Evolutionary conservation across 1,284 basidiomycete genomes (phyloP).

Genomic region (Phaffia rhodozyma): DNA sequence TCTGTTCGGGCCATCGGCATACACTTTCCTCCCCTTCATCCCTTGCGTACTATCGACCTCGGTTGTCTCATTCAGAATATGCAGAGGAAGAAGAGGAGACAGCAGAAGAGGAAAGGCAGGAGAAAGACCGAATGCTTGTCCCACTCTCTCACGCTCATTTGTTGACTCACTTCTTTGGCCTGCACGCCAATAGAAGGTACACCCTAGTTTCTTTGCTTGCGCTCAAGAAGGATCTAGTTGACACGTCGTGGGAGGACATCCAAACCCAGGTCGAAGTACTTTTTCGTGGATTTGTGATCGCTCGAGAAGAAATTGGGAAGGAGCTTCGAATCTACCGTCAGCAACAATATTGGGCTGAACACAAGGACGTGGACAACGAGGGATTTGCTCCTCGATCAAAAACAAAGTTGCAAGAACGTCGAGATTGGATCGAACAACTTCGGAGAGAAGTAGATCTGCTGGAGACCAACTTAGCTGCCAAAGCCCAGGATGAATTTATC

Average conservation of each 20-base stretch:
- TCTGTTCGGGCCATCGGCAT: not conserved
- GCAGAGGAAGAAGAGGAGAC: too few relatives aligned
- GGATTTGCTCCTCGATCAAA: not conserved
- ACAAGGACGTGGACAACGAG: not conserved
- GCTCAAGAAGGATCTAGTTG: not conserved
- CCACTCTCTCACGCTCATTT: conserved; percentile 10
- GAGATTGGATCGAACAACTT: conserved; percentile 28
- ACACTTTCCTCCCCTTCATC: not conserved
- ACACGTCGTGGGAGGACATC: conserved; percentile 1
- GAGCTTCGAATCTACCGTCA: not conserved
- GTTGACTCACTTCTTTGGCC: conserved; percentile 4
- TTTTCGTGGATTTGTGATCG: not conserved
- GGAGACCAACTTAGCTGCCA: not conserved
- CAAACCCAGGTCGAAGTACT: not conserved
- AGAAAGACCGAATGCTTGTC: not conserved
- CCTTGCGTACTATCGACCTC: too few relatives aligned
- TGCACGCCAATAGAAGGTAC: conserved; percentile 5
- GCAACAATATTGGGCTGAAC: not conserved
- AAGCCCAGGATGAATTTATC: not conserved
- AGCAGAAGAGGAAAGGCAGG: too few relatives aligned
- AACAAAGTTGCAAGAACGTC: conserved; percentile 21
- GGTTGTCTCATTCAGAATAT: too few relatives aligned
- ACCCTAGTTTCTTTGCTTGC: conserved; percentile 14
- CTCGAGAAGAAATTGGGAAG: not conserved
- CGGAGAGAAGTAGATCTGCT: not conserved